Base-by-base conservation (phyloP, 176 grass and related monocot genomes). In the Triticum turgidum region DNA sequence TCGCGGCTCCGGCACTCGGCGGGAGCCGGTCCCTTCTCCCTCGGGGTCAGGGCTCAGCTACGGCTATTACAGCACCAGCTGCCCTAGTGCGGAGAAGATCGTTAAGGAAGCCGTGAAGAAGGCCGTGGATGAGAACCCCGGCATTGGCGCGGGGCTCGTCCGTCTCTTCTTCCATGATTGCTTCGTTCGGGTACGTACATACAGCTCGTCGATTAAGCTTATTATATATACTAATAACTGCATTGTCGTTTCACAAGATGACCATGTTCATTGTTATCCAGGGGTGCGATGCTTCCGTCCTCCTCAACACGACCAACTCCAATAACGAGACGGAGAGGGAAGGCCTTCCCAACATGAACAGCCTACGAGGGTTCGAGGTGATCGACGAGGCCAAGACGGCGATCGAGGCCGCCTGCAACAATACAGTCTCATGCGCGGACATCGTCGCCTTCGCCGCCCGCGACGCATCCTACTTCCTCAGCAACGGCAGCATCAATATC, bases 351-450 rank as follows among this genome's bases (percentile, higher is more conserved):
- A 59, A 59, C 56, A 2, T 21, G 7, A 0, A 59, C 44, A 76
- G 44, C 80, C 66, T 88, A 0, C 81, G 82, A 3, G 91, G 88
- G 33, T 93, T 88, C 79, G 79, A 91, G 52, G 70, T 91, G 21
- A 86, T 93, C 83, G 88, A 93, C 68, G 54, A 8, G 5, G 85
- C 82, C 11, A 93, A 94, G 77, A 3, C 59, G 3, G 30, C 56
- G 7, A 59, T 59, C 20, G 56, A 59, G 56, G 56, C 7, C 18
- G 56, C 2, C 56, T 59, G 56, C 56, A 2, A 2, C 7, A 1
- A 20, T 7, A 59, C 6, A 21, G 56, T 59, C 56, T 59, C 56
- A 59, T 59, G 56, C 56, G 56, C 56, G 7, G 56, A 59, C 56
- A 59, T 59, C 2, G 56, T 59, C 56, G 56, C 56, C 56, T 59